Conservation (phyloP, 192 early-diverging fungal species). For the Podila epicladia region DNA sequence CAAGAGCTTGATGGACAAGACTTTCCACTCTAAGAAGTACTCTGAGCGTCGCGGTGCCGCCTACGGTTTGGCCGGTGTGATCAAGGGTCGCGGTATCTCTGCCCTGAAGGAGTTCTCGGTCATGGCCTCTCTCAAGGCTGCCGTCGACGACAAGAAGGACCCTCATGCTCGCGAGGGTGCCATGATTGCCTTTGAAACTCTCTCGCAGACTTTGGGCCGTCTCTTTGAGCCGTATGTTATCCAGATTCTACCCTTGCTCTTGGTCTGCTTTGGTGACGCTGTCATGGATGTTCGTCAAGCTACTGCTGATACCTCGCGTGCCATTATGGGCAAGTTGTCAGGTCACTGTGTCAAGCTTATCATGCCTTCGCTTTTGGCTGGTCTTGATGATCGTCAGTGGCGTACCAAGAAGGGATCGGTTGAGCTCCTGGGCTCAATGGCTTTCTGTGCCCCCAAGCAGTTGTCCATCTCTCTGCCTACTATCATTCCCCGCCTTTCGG, state of each 20-base stretch:
- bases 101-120: conserved; percentile 86
- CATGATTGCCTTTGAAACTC: conserved; percentile 92
- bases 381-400: conserved; percentile 92
- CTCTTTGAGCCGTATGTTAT: conserved; percentile 98
- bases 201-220: conserved; percentile 85
- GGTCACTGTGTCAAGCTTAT: conserved; percentile 98
- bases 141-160: conserved; percentile 81
- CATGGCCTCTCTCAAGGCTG: conserved; percentile 83
- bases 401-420: conserved; percentile 97
- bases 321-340: conserved; percentile 95
- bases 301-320: conserved; percentile 85
- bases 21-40: conserved; percentile 82
- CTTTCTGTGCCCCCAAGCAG: conserved; percentile 95
- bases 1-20: conserved; percentile 69
- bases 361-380: conserved; percentile 87
- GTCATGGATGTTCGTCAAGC: conserved; percentile 86
- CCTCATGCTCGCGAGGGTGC: conserved; percentile 89
- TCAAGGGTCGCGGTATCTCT: conserved; percentile 90
- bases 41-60: conserved; percentile 92
- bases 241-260: conserved; percentile 89
- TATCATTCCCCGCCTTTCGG: conserved; percentile 91
- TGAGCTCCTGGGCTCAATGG: conserved; percentile 95
- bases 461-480: conserved; percentile 89
- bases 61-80: conserved; percentile 93
- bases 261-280: conserved; percentile 88